Conservation (phyloP, 352 stramenopile species). For the Blastocystis sp. region DNA sequence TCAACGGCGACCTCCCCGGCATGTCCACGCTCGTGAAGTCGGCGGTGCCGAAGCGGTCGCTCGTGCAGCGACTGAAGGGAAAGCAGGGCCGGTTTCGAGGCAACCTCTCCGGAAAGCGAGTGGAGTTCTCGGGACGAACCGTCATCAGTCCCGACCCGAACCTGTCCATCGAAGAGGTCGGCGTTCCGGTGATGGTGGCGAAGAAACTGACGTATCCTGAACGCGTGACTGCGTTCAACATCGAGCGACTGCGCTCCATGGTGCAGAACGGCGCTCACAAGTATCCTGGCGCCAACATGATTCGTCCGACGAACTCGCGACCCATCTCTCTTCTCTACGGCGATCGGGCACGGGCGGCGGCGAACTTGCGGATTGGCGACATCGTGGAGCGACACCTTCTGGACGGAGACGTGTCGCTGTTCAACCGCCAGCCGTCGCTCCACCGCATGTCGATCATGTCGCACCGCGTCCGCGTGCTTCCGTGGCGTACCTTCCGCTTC, state of each 20-base stretch:
- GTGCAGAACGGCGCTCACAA: constrained; percentile 82
- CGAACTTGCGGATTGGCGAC: constrained; percentile 86
- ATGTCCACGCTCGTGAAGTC: constrained; percentile 81
- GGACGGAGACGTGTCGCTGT: constrained; percentile 94
- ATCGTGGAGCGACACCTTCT: constrained; percentile 97
- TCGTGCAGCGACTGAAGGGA: constrained; percentile 92
- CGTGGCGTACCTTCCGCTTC: constrained; percentile 95
- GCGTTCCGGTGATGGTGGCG: constrained; percentile 82
- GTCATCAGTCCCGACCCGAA: constrained; percentile 98
- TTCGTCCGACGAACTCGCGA: constrained; percentile 59
- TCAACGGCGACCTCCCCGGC: constrained; percentile 94
- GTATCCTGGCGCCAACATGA: constrained; percentile 86
- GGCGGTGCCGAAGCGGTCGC: constrained; percentile 83
- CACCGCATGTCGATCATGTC: constrained; percentile 99
- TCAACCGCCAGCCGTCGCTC: constrained; percentile 97
- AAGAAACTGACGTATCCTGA: constrained; percentile 97
- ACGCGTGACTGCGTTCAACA: constrained; percentile 90
- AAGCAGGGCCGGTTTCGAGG: constrained; percentile 93
- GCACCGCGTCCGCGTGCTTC: constrained; percentile 70
- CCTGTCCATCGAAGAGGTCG: constrained; percentile 82
- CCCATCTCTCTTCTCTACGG: constrained; percentile 75
- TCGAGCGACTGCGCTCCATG: constrained; percentile 82
- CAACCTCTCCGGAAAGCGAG: constrained; percentile 94
- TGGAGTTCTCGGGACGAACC: constrained; percentile 95
- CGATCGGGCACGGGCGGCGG: constrained; percentile 79